phyloP scores from a whole-genome alignment of 1,139 yeast genomes.

The Diutina sp. region DNA sequence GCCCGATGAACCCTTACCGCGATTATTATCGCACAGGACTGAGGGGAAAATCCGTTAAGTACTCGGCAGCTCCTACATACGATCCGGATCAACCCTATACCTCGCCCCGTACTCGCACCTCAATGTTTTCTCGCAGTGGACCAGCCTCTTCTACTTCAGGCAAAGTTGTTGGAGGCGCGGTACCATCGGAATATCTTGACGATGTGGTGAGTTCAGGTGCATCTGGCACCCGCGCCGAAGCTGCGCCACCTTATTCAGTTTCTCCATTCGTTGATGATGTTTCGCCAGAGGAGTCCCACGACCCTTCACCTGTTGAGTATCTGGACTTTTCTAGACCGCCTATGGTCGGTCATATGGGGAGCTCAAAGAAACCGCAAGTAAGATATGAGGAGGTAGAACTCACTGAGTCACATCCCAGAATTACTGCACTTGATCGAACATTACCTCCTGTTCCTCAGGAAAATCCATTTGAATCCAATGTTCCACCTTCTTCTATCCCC shows the following conservation, averaged over 20 bases:
- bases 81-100: neutral
- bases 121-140: neutral
- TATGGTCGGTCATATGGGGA: neutral
- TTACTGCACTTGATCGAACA: neutral
- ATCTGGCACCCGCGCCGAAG: neutral
- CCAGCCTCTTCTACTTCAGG: neutral
- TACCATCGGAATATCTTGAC: neutral
- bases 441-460: constrained; percentile 1
- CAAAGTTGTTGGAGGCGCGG: neutral
- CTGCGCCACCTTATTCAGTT: neutral
- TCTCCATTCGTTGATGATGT: neutral
- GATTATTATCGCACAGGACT: neutral
- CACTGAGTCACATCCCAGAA: neutral
- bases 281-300: neutral
- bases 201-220: neutral
- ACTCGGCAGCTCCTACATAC: neutral
- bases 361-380: neutral
- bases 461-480: neutral
- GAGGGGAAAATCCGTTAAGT: neutral
- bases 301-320: neutral
- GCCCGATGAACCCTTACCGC: neutral
- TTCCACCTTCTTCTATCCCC: neutral
- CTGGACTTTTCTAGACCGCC: neutral
- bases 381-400: constrained; percentile 1
- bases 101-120: neutral